Evolutionary conservation across 2,329 filamentous ascomycete genomes (phyloP).

Genomic region (Trichoderma citrinoviride): DNA sequence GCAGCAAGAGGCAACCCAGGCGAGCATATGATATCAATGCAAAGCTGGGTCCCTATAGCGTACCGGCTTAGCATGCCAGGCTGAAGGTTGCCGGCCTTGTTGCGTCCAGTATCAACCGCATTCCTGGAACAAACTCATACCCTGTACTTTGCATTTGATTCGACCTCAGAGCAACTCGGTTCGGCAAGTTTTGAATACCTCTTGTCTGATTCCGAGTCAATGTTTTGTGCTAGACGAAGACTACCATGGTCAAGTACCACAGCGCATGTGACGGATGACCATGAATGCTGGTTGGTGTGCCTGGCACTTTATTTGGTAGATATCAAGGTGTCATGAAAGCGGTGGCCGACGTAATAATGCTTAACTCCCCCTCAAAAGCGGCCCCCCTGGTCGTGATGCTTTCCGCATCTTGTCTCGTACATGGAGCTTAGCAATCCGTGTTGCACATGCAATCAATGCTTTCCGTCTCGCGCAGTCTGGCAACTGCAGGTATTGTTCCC

Average conservation of each 20-base stretch:
- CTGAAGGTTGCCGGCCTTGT: neutral
- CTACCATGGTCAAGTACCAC: neutral
- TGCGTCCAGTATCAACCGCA: neutral
- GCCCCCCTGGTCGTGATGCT: slow-evolving; percentile 8
- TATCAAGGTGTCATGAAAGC: slow-evolving; percentile 13
- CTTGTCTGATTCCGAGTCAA: neutral
- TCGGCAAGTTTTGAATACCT: neutral
- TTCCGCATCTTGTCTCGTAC: slow-evolving; percentile 13
- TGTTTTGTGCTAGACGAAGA: neutral
- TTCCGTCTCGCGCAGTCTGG: neutral
- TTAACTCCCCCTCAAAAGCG: neutral
- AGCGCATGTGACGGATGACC: slow-evolving; percentile 2
- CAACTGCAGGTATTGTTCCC: neutral
- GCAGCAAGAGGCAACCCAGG: neutral
- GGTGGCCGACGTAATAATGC: slow-evolving; percentile 11
- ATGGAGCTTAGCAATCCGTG: slow-evolving; percentile 1
- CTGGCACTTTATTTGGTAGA: slow-evolving; percentile 2
- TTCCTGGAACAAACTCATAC: neutral
- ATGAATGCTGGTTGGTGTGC: neutral
- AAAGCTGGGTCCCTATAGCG: slow-evolving; percentile 10
- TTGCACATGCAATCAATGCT: neutral
- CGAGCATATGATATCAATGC: slow-evolving; percentile 9
- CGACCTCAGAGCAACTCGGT: neutral
- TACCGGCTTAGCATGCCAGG: neutral
- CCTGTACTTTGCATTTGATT: neutral